A percentile compares a stretch with the other conserved stretches of the same genome.
phyloP scores from a whole-genome alignment of 805 yeast genomes.

The Kazachstania martiniae region DNA sequence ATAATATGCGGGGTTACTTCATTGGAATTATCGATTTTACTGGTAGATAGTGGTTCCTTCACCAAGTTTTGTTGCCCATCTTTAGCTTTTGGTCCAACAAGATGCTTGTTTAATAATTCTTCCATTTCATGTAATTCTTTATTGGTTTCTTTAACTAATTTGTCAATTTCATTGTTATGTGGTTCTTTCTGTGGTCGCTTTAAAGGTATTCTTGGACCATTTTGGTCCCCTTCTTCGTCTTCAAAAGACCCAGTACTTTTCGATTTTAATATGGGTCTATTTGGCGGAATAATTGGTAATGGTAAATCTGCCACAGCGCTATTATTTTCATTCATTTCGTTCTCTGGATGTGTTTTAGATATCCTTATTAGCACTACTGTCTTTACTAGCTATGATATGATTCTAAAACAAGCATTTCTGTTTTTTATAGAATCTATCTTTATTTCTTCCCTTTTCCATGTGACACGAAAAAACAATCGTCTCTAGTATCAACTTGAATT shows the following conservation, averaged over 20 bases:
- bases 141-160: slow-evolving; percentile 5
- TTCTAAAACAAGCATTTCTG: too few relatives aligned
- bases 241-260: slow-evolving; percentile 1
- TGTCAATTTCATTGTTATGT: slow-evolving; percentile 8
- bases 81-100: neutral
- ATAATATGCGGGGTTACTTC: neutral
- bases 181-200: slow-evolving; percentile 5
- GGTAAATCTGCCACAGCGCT: too few relatives aligned
- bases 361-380: too few relatives aligned
- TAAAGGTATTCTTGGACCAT: slow-evolving; percentile 2
- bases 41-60: neutral
- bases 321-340: too few relatives aligned
- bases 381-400: too few relatives aligned
- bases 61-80: neutral
- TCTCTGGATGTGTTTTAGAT: too few relatives aligned
- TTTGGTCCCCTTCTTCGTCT: neutral
- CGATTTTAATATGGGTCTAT: slow-evolving; percentile 1
- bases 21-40: neutral
- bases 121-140: slow-evolving; percentile 9
- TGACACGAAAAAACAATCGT: too few relatives aligned
- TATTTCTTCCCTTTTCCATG: too few relatives aligned
- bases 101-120: slow-evolving; percentile 2
- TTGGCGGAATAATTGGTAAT: slow-evolving; percentile 4
- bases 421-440: too few relatives aligned
- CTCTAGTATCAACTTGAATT: too few relatives aligned